These are phyloP conservation scores for Macadamia tetraphylla DNA, from an alignment of 164 flowering plant genomes.

Conservation along the genomic window DNA sequence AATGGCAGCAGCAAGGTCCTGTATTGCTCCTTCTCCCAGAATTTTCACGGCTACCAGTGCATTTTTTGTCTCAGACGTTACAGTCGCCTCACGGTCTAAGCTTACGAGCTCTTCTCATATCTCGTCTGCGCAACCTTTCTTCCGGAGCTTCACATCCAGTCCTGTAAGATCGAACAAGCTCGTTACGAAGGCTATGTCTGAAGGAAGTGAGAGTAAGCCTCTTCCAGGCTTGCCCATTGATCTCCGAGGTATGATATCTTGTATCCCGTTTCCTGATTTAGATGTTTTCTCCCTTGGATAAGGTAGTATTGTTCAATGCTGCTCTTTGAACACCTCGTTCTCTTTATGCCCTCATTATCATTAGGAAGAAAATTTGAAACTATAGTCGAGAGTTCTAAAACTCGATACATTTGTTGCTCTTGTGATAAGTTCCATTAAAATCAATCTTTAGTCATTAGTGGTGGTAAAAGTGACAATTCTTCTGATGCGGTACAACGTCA, in stretches of 20 bases:
- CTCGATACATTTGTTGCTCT: too few species aligned
- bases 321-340: not conserved
- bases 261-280: not conserved
- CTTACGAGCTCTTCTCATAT: conserved; percentile 37
- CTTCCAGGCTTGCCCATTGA: conserved; percentile 64
- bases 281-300: not conserved
- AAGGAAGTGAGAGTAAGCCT: conserved; percentile 39
- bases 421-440: too few species aligned
- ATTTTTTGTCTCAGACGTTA: conserved; percentile 18
- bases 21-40: conserved; percentile 38
- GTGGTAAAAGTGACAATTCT: too few species aligned
- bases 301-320: not conserved
- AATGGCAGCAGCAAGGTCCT: conserved; percentile 42
- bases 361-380: too few species aligned
- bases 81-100: conserved; percentile 28
- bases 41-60: conserved; percentile 23
- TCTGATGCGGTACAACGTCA: too few species aligned
- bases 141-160: conserved; percentile 28
- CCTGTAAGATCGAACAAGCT: conserved; percentile 23
- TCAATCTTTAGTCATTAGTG: too few species aligned
- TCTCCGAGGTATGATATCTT: conserved; percentile 51
- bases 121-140: conserved; percentile 32
- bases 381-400: too few species aligned
- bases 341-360: too few species aligned
- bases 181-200: conserved; percentile 63